phyloP scores from a whole-genome alignment of 1,139 yeast species.

The Candida sp. region DNA sequence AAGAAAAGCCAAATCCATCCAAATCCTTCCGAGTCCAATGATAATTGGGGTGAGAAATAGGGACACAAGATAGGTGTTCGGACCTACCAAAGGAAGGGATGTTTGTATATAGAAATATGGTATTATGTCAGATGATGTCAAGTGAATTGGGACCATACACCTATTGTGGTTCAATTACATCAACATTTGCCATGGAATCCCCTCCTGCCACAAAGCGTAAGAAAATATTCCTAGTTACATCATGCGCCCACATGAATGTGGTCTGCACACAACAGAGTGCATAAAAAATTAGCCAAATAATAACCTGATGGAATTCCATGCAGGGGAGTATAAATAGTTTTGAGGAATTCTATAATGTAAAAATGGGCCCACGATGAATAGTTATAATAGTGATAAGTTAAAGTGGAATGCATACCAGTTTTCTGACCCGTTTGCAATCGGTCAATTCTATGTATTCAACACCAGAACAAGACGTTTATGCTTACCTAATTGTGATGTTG shows the following conservation, averaged over 20 bases:
- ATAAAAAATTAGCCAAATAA: not conserved
- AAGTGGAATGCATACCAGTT: conserved; percentile 68
- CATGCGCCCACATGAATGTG: not conserved
- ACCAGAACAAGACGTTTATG: conserved; percentile 43
- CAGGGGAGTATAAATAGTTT: conserved; percentile 3
- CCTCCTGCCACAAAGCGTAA: not conserved
- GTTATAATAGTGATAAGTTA: conserved; percentile 42
- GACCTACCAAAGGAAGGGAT: too few species aligned
- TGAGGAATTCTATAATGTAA: not conserved
- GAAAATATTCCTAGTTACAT: not conserved
- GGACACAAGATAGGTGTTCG: too few species aligned
- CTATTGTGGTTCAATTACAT: not conserved
- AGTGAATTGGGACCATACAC: not conserved
- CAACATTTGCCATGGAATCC: not conserved
- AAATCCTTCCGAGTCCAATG: not conserved
- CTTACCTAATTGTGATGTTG: conserved; percentile 67
- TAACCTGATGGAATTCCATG: not conserved
- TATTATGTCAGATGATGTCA: not conserved
- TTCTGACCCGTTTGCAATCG: conserved; percentile 65
- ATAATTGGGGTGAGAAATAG: too few species aligned
- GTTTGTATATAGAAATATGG: too few species aligned
- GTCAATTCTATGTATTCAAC: conserved; percentile 52
- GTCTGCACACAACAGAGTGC: not conserved
- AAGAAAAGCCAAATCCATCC: not conserved
- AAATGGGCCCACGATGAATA: conserved; percentile 22